Evolutionary conservation across 2,329 filamentous ascomycete species (phyloP).

Genomic region (Xylaria arbuscula): DNA sequence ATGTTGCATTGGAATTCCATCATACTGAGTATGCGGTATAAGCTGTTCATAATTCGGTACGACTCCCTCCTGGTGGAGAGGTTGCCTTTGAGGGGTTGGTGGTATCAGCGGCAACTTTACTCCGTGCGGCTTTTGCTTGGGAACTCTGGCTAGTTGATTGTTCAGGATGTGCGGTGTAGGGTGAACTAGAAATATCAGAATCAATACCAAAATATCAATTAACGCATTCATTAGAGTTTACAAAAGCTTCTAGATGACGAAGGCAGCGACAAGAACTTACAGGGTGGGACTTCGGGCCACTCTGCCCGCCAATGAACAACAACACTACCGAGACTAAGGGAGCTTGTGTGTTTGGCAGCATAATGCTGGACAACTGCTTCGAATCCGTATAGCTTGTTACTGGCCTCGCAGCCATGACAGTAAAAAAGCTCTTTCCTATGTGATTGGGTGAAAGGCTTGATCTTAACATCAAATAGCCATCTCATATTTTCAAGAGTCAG

Average conservation of each 20-base stretch:
- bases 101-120: constrained; percentile 28
- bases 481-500: constrained; percentile 80
- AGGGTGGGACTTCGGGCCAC: constrained; percentile 82
- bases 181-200: constrained; percentile 49
- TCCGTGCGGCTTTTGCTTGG: neutral
- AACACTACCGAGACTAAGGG: constrained; percentile 75
- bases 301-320: constrained; percentile 84
- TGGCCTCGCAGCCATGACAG: constrained; percentile 75
- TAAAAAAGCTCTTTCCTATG: constrained; percentile 79
- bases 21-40: constrained; percentile 38
- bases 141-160: constrained; percentile 19
- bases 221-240: neutral
- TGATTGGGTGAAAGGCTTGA: constrained; percentile 75
- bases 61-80: constrained; percentile 1
- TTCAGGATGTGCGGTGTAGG: constrained; percentile 63
- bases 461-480: constrained; percentile 82
- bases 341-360: constrained; percentile 80
- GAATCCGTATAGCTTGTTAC: constrained; percentile 76
- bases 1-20: constrained; percentile 29
- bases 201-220: neutral
- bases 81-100: constrained; percentile 42
- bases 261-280: constrained; percentile 50
- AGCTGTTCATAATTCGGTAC: constrained; percentile 45
- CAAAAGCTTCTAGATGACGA: neutral
- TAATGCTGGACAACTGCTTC: constrained; percentile 86